Conservation (phyloP, 2,329 filamentous ascomycete genomes). For the Phialophora tarda region DNA sequence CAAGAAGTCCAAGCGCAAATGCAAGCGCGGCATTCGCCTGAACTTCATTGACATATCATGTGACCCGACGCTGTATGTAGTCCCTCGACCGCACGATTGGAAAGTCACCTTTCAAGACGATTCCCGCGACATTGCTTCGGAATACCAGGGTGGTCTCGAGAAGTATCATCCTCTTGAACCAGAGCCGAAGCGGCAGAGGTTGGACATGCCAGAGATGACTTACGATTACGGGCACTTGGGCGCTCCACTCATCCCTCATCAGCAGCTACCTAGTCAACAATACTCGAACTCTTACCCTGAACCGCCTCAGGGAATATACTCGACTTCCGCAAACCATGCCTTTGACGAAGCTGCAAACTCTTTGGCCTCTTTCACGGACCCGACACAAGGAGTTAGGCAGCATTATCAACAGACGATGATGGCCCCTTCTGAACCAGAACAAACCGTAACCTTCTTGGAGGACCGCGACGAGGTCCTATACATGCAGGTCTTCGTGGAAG, state of each 20-base stretch:
- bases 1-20: conserved; percentile 81
- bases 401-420: conserved; percentile 31
- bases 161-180: conserved; percentile 68
- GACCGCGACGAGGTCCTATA: conserved; percentile 80
- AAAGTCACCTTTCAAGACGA: conserved; percentile 83
- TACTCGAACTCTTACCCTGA: conserved; percentile 49
- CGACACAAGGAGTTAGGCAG: conserved; percentile 42
- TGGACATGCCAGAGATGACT: conserved; percentile 35
- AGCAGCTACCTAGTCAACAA: conserved; percentile 52
- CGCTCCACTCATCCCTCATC: conserved; percentile 49
- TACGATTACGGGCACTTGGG: conserved; percentile 46
- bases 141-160: conserved; percentile 79
- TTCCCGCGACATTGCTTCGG: conserved; percentile 85
- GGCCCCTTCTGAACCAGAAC: conserved; percentile 40
- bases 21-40: conserved; percentile 82
- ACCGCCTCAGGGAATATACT: conserved; percentile 49
- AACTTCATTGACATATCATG: conserved; percentile 90
- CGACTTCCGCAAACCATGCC: conserved; percentile 45
- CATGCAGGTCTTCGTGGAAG: conserved; percentile 90
- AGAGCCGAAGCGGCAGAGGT: conserved; percentile 43
- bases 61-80: conserved; percentile 63
- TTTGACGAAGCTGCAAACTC: conserved; percentile 43
- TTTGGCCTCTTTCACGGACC: conserved; percentile 42
- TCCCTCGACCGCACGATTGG: conserved; percentile 69
- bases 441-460: conserved; percentile 65